Base-by-base conservation (phyloP, 306 rosid species). In the Pyrus pyrifolia region DNA sequence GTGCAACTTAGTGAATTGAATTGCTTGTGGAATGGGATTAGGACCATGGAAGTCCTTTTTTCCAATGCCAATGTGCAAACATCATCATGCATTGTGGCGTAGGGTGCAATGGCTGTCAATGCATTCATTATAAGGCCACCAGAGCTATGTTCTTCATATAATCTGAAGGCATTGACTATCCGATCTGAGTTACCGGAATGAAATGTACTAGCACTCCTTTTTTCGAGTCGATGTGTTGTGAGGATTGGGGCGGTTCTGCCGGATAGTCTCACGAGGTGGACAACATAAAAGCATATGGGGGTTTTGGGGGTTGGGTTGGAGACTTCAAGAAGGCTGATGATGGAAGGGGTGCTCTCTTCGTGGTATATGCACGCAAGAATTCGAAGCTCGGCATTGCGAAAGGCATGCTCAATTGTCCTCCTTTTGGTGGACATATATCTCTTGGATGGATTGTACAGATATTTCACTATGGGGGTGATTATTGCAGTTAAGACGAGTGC, bases 31-130 rank as follows among this genome's bases (percentile, higher is more conserved):
- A 89, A 91, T 2, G 97, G 92, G 40, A 82, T 38, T 1, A 91
- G 88, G 19, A 91, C 45, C 84, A 91, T 72, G 5, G 82, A 74
- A 2, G 64, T 77, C 51, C 84, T 67, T 45, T 81, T 89, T 19
- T 80, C 83, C 4, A 83, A 72, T 4, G 90, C 91, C 0, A 86
- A 81, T 64, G 72, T 57, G 76, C 91, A 89, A 1, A 91, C 76
- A 10, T 89, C 92, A 63, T 91, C 85, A 4, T 89, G 97, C 94
- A 91, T 86, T 12, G 88, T 86, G 29, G 80, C 84, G 11, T 68
- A 87, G 11, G 93, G 97, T 0, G 93, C 81, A 4, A 89, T 45
- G 5, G 92, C 82, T 3, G 92, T 83, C 73, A 71, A 86, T 14
- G 87, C 76, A 3, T 82, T 79, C 58, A 83, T 81, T 1, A 30